Evolutionary conservation across 805 yeast species (phyloP).

Genomic region (Candida gorgasii): DNA sequence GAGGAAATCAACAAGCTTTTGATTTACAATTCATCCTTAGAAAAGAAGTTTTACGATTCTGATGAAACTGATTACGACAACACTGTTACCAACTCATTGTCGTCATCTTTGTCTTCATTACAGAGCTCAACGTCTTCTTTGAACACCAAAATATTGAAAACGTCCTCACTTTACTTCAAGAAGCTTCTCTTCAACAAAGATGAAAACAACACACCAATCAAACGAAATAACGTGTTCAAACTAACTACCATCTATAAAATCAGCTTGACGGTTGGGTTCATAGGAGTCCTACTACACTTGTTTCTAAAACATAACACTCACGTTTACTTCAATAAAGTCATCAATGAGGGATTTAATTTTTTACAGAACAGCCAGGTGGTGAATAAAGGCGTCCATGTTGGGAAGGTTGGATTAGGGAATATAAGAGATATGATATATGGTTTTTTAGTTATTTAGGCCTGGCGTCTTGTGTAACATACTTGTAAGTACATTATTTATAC

Average conservation of each 20-base stretch:
- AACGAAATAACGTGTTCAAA: slow-evolving; percentile 15
- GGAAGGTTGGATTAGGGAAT: slow-evolving; percentile 38
- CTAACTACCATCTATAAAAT: slow-evolving; percentile 28
- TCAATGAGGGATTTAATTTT: slow-evolving; percentile 9
- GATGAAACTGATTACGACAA: slow-evolving; percentile 23
- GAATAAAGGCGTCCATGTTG: slow-evolving; percentile 14
- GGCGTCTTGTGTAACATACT: too few species aligned
- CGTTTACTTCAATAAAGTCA: slow-evolving; percentile 5
- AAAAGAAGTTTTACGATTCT: slow-evolving; percentile 21
- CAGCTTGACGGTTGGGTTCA: slow-evolving; percentile 40
- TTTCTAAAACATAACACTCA: slow-evolving; percentile 25
- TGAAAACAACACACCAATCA: slow-evolving; percentile 8
- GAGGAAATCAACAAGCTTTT: slow-evolving; percentile 30
- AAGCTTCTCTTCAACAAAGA: slow-evolving; percentile 24
- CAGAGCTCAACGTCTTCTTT: slow-evolving; percentile 31
- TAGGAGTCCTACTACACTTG: slow-evolving; percentile 40
- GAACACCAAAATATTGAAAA: slow-evolving; percentile 24
- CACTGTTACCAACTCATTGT: slow-evolving; percentile 15
- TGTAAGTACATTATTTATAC: too few species aligned
- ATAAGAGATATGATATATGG: slow-evolving; percentile 31
- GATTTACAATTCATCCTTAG: slow-evolving; percentile 25
- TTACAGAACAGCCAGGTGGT: slow-evolving; percentile 3
- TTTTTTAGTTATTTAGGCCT: slow-evolving; percentile 7
- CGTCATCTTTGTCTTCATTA: slow-evolving; percentile 35
- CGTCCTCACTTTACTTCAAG: slow-evolving; percentile 33